A percentile compares a stretch with the other conserved stretches of the same genome.
Evolutionary conservation across 305 asterid species (phyloP).

Genomic region (Fraxinus angustifolia): DNA sequence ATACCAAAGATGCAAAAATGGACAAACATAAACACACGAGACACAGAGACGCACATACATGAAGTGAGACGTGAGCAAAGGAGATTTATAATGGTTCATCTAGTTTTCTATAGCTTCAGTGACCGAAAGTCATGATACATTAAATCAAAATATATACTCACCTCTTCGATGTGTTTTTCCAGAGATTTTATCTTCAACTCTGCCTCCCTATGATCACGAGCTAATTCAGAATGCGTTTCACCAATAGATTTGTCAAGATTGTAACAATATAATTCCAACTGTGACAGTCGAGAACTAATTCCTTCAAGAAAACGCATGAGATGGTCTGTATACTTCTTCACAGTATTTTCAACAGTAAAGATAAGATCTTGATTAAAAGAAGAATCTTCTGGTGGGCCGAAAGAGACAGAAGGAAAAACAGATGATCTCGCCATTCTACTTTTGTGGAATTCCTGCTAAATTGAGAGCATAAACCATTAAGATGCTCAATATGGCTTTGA

Average conservation of each 20-base stretch:
- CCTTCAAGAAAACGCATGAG: conserved; percentile 90
- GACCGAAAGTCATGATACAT: neutral
- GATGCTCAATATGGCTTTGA: neutral
- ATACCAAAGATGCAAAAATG: neutral
- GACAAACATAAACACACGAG: neutral
- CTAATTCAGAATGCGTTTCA: conserved; percentile 65
- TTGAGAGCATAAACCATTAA: neutral
- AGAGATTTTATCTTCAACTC: conserved; percentile 71
- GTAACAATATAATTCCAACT: conserved; percentile 62
- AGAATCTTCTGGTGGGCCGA: conserved; percentile 70
- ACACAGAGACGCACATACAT: neutral
- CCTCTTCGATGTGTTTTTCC: conserved; percentile 84
- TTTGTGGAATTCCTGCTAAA: conserved; percentile 72
- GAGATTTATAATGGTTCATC: neutral
- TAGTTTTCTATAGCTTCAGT: neutral
- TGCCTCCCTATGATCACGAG: conserved; percentile 68
- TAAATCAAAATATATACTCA: neutral
- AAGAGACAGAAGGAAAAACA: conserved; percentile 47
- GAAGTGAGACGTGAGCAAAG: neutral
- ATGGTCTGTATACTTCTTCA: conserved; percentile 82
- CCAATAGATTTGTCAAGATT: conserved; percentile 81
- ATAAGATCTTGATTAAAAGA: conserved; percentile 62
- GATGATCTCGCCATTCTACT: conserved; percentile 76
- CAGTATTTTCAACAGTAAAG: conserved; percentile 57
- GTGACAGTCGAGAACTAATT: conserved; percentile 75